A percentile compares a stretch with the other conserved stretches of the same genome.
Conservation (phyloP, 2,329 filamentous ascomycete species). For the Exophiala viscosa region DNA sequence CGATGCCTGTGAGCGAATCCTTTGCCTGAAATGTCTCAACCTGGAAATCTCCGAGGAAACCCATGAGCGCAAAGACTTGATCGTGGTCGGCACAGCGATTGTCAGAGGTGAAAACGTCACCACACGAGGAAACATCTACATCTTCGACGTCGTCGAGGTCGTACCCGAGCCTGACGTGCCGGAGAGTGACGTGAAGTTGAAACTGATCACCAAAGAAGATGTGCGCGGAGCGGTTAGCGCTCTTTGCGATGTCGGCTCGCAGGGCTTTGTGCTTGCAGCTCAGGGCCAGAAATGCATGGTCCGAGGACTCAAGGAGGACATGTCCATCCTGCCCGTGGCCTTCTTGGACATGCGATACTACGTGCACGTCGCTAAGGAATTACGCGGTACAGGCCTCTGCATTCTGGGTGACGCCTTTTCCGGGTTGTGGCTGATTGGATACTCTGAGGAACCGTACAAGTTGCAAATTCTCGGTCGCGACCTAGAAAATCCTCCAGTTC, state of each 20-base stretch:
- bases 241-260: slow-evolving; percentile 76
- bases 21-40: slow-evolving; percentile 77
- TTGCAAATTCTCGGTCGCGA: slow-evolving; percentile 92
- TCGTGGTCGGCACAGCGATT: slow-evolving; percentile 80
- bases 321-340: slow-evolving; percentile 83
- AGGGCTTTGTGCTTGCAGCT: slow-evolving; percentile 82
- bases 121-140: slow-evolving; percentile 77
- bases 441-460: slow-evolving; percentile 93
- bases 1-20: slow-evolving; percentile 70
- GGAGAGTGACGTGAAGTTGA: slow-evolving; percentile 80
- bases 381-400: slow-evolving; percentile 78
- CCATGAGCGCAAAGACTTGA: slow-evolving; percentile 75
- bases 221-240: slow-evolving; percentile 90
- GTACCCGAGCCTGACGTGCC: slow-evolving; percentile 82
- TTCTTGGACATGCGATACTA: slow-evolving; percentile 98
- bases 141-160: slow-evolving; percentile 87
- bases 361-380: slow-evolving; percentile 77
- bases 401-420: slow-evolving; percentile 87
- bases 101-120: slow-evolving; percentile 88
- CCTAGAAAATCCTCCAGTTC: slow-evolving; percentile 69
- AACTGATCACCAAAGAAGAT: slow-evolving; percentile 82
- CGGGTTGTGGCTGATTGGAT: slow-evolving; percentile 93
- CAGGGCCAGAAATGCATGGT: slow-evolving; percentile 99
- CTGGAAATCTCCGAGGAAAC: slow-evolving; percentile 90
- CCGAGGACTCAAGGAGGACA: slow-evolving; percentile 90